phyloP scores from a whole-genome alignment of 1,284 basidiomycete species.

The Fomitopsis palustris region DNA sequence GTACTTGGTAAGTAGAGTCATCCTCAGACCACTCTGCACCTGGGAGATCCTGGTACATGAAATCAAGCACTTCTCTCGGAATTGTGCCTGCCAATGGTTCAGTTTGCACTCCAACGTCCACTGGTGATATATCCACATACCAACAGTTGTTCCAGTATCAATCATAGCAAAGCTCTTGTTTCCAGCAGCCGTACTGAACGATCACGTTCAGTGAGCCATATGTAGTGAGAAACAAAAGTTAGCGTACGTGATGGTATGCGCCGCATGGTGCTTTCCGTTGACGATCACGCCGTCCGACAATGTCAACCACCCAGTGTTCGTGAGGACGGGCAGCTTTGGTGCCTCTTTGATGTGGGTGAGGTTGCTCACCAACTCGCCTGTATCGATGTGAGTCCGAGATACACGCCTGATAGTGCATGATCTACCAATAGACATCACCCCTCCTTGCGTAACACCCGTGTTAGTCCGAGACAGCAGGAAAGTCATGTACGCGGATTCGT shows the following conservation, averaged over 20 bases:
- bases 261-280: neutral
- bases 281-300: neutral
- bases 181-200: neutral
- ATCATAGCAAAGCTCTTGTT: slow-evolving; percentile 2
- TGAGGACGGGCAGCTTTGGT: neutral
- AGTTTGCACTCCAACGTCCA: neutral
- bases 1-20: slow-evolving; percentile 7
- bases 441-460: neutral
- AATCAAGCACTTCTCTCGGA: slow-evolving; percentile 12
- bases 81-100: neutral
- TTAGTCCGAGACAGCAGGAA: neutral
- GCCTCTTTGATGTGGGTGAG: neutral
- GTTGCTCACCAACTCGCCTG: neutral
- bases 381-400: neutral
- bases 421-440: neutral
- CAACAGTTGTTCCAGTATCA: slow-evolving; percentile 14
- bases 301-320: neutral
- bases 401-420: neutral
- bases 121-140: slow-evolving; percentile 1
- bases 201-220: neutral
- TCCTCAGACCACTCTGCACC: slow-evolving; percentile 9
- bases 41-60: slow-evolving; percentile 15
- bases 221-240: neutral
- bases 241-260: neutral
- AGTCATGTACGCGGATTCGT: neutral